These are phyloP conservation scores for Myriosclerotinia curreyana DNA, from an alignment of 2,329 filamentous ascomycete genomes.

Conservation along the genomic window DNA sequence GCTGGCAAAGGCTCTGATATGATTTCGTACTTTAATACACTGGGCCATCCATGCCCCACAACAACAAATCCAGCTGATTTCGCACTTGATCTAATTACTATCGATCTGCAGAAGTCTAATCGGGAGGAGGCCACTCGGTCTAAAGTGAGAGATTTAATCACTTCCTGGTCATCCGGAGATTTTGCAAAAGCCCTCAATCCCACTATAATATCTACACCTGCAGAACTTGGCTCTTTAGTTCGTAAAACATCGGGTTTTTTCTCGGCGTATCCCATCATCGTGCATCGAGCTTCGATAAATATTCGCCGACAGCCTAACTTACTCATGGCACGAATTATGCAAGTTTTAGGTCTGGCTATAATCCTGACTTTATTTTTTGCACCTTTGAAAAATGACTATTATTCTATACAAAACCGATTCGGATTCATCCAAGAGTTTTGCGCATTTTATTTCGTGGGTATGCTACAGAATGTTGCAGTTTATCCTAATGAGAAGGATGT, in stretches of 20 bases:
- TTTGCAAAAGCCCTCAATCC: conserved; percentile 29
- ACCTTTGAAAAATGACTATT: conserved; percentile 66
- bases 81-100: conserved; percentile 71
- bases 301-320: conserved; percentile 63
- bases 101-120: conserved; percentile 65
- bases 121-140: conserved; percentile 61
- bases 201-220: conserved; percentile 54
- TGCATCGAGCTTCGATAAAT: conserved; percentile 67
- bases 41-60: conserved; percentile 62
- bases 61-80: conserved; percentile 77
- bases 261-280: conserved; percentile 63
- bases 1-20: conserved; percentile 61
- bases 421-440: conserved; percentile 71
- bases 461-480: conserved; percentile 75
- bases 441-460: conserved; percentile 71
- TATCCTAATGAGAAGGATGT: conserved; percentile 72
- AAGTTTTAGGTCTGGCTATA: conserved; percentile 61
- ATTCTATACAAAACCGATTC: conserved; percentile 67
- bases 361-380: conserved; percentile 69
- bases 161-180: conserved; percentile 49
- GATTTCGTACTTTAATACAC: conserved; percentile 59
- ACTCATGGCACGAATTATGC: conserved; percentile 62
- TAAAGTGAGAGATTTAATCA: conserved; percentile 59
- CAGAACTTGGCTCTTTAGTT: conserved; percentile 67
- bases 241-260: conserved; percentile 60